phyloP scores from a whole-genome alignment of 164 flowering plant species.

The Protea cynaroides region DNA sequence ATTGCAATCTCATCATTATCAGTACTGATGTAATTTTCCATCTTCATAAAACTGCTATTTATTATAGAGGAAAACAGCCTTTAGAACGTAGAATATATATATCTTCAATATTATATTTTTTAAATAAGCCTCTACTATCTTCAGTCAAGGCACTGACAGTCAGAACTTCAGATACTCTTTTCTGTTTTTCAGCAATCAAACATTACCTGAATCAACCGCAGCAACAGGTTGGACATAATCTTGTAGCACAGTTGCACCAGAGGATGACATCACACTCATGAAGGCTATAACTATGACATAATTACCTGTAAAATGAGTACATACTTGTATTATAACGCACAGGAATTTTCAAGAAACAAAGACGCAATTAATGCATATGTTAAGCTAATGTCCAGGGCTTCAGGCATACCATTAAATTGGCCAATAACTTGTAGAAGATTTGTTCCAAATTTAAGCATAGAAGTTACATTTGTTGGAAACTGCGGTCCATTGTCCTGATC shows the following conservation, averaged over 20 bases:
- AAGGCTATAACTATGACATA: conserved; percentile 56
- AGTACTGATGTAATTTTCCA: no score
- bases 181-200: background rate
- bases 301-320: conserved; percentile 37
- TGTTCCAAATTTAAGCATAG: conserved; percentile 64
- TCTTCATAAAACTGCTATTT: no score
- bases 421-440: conserved; percentile 90
- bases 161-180: background rate
- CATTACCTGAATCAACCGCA: conserved; percentile 54
- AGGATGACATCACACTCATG: conserved; percentile 34
- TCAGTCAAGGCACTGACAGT: no score
- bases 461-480: conserved; percentile 61
- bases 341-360: conserved; percentile 2
- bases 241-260: conserved; percentile 32
- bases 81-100: no score
- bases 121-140: no score
- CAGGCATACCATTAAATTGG: conserved; percentile 55
- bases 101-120: no score
- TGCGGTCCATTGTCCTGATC: conserved; percentile 77
- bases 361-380: background rate
- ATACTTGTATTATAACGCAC: conserved; percentile 8
- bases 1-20: no score
- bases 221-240: conserved; percentile 56
- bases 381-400: background rate
- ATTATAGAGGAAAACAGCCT: no score